Evolutionary conservation across 306 rosid species (phyloP).

Genomic region (Cucurbita pepo): DNA sequence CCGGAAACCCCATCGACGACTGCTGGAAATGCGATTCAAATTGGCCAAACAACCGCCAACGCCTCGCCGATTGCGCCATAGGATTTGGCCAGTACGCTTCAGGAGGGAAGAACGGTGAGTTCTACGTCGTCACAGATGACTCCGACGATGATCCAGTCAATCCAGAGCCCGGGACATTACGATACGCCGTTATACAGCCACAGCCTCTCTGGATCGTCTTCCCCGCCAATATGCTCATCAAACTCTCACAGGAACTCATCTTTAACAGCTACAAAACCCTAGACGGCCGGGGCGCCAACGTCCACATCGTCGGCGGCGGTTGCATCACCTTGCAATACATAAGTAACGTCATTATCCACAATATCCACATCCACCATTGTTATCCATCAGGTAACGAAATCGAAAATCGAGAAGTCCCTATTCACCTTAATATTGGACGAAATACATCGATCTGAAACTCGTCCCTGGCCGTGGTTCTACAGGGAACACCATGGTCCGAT

Average conservation of each 20-base stretch:
- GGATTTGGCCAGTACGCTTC: constrained; percentile 94
- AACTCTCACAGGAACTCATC: constrained; percentile 74
- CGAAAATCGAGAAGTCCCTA: neutral
- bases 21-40: constrained; percentile 98
- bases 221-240: constrained; percentile 59
- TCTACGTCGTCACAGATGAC: constrained; percentile 65
- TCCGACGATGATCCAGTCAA: constrained; percentile 72
- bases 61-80: constrained; percentile 77
- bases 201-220: constrained; percentile 82
- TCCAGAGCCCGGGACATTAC: constrained; percentile 61
- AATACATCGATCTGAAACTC: neutral
- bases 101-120: constrained; percentile 81
- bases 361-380: constrained; percentile 84
- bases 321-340: constrained; percentile 85
- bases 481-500: constrained; percentile 54
- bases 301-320: constrained; percentile 89
- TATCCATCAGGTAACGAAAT: constrained; percentile 40
- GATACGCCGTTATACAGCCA: constrained; percentile 60
- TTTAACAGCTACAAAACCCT: constrained; percentile 80
- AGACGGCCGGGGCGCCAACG: constrained; percentile 93
- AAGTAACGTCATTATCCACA: constrained; percentile 82
- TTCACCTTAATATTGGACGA: neutral
- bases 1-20: constrained; percentile 92
- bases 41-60: constrained; percentile 78
- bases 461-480: neutral